Percentiles rank a stretch among this genome's conserved stretches.
Conservation (phyloP, 768 basidiomycete species). For the Boletus pseudo-olivaceus region DNA sequence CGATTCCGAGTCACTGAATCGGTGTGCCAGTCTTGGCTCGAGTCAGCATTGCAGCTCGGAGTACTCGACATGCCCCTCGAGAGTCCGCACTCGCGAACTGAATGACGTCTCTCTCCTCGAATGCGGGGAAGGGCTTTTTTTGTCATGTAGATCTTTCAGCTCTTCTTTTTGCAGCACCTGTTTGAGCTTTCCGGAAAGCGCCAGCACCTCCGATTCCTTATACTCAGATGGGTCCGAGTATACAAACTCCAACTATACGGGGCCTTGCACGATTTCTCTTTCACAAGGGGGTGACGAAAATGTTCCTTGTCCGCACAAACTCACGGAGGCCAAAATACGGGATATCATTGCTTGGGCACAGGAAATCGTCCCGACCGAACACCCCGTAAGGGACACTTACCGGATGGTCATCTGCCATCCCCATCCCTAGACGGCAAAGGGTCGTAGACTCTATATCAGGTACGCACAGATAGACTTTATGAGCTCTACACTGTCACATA, state of each 20-base stretch:
- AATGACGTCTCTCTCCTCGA: background rate
- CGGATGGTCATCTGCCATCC: slow-evolving; percentile 12
- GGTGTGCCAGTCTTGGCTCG: slow-evolving; percentile 5
- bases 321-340: slow-evolving; percentile 12
- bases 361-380: slow-evolving; percentile 12
- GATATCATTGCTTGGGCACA: slow-evolving; percentile 22
- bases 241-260: slow-evolving; percentile 4
- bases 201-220: slow-evolving; percentile 4
- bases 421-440: background rate
- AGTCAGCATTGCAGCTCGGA: slow-evolving; percentile 11
- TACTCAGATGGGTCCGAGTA: slow-evolving; percentile 3
- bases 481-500: slow-evolving; percentile 4
- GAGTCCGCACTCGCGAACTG: background rate
- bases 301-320: background rate
- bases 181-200: slow-evolving; percentile 8
- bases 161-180: slow-evolving; percentile 26
- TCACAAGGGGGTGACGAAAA: background rate
- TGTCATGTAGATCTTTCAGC: slow-evolving; percentile 4
- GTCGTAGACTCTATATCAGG: background rate
- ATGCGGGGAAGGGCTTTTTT: background rate
- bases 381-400: slow-evolving; percentile 26
- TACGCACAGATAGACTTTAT: slow-evolving; percentile 8
- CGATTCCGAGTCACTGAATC: background rate
- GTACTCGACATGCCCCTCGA: slow-evolving; percentile 26
- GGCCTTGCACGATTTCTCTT: slow-evolving; percentile 6